Percentiles rank a stretch among this genome's conserved stretches.
Conservation (phyloP, 805 yeast species). For the Starmera quercuum region DNA sequence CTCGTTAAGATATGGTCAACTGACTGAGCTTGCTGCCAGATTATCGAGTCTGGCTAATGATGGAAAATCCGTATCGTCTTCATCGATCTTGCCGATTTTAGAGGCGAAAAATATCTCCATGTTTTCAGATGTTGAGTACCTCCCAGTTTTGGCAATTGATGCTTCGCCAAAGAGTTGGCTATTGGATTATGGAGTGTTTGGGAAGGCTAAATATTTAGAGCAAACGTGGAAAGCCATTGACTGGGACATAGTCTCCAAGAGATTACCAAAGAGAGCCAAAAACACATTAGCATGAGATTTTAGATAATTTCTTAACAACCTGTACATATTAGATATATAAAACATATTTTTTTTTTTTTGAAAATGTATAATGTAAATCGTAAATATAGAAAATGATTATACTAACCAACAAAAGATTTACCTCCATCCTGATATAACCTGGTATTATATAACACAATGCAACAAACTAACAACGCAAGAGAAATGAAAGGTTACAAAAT, state of each 20-base stretch:
- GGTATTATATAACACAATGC: too few relatives aligned
- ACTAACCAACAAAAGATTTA: too few relatives aligned
- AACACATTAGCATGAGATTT: too few relatives aligned
- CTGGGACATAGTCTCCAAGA: slow-evolving; percentile 59
- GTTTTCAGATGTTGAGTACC: slow-evolving; percentile 21
- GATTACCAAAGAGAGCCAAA: slow-evolving; percentile 26
- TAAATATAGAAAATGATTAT: too few relatives aligned
- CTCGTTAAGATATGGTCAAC: slow-evolving; percentile 40
- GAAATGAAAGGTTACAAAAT: neutral
- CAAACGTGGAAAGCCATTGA: slow-evolving; percentile 64
- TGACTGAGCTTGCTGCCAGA: slow-evolving; percentile 20
- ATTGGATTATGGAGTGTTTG: slow-evolving; percentile 72
- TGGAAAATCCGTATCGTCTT: slow-evolving; percentile 3
- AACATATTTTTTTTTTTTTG: too few relatives aligned
- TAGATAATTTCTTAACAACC: too few relatives aligned
- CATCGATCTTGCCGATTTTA: slow-evolving; percentile 21
- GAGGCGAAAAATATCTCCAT: slow-evolving; percentile 29
- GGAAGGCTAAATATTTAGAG: slow-evolving; percentile 55
- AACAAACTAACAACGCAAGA: neutral
- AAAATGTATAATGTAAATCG: too few relatives aligned
- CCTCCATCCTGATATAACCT: too few relatives aligned
- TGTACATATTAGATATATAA: too few relatives aligned
- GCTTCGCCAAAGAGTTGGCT: slow-evolving; percentile 65
- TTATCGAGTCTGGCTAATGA: slow-evolving; percentile 10
- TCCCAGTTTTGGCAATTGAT: slow-evolving; percentile 66